Conservation (phyloP, 1,284 basidiomycete species). For the Pseudozyma sp. region DNA sequence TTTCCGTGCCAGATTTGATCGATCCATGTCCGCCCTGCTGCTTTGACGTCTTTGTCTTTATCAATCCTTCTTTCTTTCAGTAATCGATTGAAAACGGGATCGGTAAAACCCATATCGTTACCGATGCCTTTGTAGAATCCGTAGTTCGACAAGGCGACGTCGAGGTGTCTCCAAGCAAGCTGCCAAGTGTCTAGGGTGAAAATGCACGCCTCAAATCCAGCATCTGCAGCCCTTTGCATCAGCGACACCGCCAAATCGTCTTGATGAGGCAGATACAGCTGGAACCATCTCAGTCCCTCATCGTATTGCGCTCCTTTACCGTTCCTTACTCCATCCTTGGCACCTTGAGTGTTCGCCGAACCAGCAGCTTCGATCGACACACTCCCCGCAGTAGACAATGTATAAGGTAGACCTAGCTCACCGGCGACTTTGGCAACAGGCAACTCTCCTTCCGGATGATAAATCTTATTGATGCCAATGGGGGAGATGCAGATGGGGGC, state of each 20-base stretch:
- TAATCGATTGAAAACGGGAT: slow-evolving; percentile 76
- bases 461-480: slow-evolving; percentile 79
- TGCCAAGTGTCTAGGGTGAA: slow-evolving; percentile 76
- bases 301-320: slow-evolving; percentile 61
- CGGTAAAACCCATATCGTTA: slow-evolving; percentile 74
- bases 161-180: slow-evolving; percentile 75
- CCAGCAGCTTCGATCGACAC: slow-evolving; percentile 81
- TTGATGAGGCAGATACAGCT: slow-evolving; percentile 78
- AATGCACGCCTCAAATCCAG: slow-evolving; percentile 71
- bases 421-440: slow-evolving; percentile 77
- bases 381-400: slow-evolving; percentile 79
- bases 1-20: slow-evolving; percentile 76
- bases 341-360: slow-evolving; percentile 73
- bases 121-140: slow-evolving; percentile 68
- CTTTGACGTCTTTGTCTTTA: slow-evolving; percentile 69
- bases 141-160: slow-evolving; percentile 73
- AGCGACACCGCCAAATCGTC: slow-evolving; percentile 70
- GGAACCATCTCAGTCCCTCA: slow-evolving; percentile 78
- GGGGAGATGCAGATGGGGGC: slow-evolving; percentile 79
- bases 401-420: slow-evolving; percentile 77
- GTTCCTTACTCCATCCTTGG: slow-evolving; percentile 9
- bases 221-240: slow-evolving; percentile 72
- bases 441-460: slow-evolving; percentile 78
- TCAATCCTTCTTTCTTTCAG: slow-evolving; percentile 51
- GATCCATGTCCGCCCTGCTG: slow-evolving; percentile 72